Evolutionary conservation across 1,284 basidiomycete species (phyloP), one percentile per base, ranked within the genome.

Genomic region (Gymnopus androsaceus): DNA sequence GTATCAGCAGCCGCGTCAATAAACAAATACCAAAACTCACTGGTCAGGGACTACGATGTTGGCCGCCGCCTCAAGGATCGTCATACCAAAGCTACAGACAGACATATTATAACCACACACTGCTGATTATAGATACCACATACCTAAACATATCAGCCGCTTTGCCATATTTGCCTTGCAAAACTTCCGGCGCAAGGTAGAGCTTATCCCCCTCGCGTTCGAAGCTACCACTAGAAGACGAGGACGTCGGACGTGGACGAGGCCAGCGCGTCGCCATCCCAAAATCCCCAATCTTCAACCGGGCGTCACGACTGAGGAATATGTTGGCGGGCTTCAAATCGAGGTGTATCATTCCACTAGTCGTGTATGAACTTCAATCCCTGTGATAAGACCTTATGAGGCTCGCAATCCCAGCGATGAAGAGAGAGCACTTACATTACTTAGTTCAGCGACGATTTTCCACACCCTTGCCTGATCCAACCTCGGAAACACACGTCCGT

Each of bases 301-400:
- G 85, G 5, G 96, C 96, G 57, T 90, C 84, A 21, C 83, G 80
- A 3, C 94, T 95, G 63, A 99, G 83, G 68, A 99, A 94, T 55
- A 99, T 88, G 69, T 99, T 99, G 56, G 93, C 95, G 12, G 97
- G 97, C 76, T 99, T 99, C 64, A 99, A 79, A 74, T 99, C 97
- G 55, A 99, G 84, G 74, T 99, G 97, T 52, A 99, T 90, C 49
- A 98, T 88, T 51, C 90, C 89, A 54, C n/a, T 86, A 82, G 57
- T 84, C 81, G 72, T 99, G 97, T 60, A 99, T 92, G 74, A 95
- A 95, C 58, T 82, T 79, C 60, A 99, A 79, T 61, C 96, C 94
- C 88, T 93, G 70, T 58, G 57, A 55, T 53, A 64, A 54, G 61
- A 62, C 36, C 64, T 56, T 44, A 55, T 59, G 63, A 58, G 50